Conservation (phyloP, 2,329 filamentous ascomycete species). For the Cordyceps farinosa region DNA sequence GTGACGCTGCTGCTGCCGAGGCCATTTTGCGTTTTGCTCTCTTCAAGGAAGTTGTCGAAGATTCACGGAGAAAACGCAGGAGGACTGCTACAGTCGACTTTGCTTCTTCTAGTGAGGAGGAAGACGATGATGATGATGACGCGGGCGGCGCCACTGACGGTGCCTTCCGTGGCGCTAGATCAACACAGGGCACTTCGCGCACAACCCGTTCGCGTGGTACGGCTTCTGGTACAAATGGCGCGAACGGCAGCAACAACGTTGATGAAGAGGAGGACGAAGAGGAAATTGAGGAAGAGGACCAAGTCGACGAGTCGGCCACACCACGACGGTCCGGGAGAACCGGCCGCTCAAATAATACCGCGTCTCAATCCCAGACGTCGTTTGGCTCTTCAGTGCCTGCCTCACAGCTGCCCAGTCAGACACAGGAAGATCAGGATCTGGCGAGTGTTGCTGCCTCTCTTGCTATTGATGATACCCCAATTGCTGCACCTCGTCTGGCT, state of each 20-base stretch:
- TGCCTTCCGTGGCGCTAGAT: conserved; percentile 47
- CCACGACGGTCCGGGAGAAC: conserved; percentile 41
- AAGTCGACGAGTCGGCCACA: conserved; percentile 36
- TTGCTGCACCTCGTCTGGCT: conserved; percentile 61
- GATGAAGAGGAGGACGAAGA: conserved; percentile 50
- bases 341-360: conserved; percentile 35
- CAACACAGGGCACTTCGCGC: conserved; percentile 25
- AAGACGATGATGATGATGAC: conserved; percentile 58
- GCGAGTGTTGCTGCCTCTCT: conserved; percentile 40
- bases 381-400: conserved; percentile 77
- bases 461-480: conserved; percentile 44
- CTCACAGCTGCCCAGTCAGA: conserved; percentile 59
- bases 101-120: conserved; percentile 57
- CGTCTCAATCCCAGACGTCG: conserved; percentile 51
- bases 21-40: conserved; percentile 88
- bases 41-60: conserved; percentile 89
- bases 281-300: conserved; percentile 51
- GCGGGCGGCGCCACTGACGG: conserved; percentile 51
- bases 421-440: conserved; percentile 42
- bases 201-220: conserved; percentile 29
- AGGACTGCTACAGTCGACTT: conserved; percentile 59
- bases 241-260: conserved; percentile 27
- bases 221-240: conserved; percentile 25
- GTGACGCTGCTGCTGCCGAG: conserved; percentile 84
- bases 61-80: conserved; percentile 79